A percentile compares a stretch with the other conserved stretches of the same genome.
These are phyloP conservation scores for Cordyceps militaris DNA, from an alignment of 2,329 filamentous ascomycete species.

Conservation along the genomic window DNA sequence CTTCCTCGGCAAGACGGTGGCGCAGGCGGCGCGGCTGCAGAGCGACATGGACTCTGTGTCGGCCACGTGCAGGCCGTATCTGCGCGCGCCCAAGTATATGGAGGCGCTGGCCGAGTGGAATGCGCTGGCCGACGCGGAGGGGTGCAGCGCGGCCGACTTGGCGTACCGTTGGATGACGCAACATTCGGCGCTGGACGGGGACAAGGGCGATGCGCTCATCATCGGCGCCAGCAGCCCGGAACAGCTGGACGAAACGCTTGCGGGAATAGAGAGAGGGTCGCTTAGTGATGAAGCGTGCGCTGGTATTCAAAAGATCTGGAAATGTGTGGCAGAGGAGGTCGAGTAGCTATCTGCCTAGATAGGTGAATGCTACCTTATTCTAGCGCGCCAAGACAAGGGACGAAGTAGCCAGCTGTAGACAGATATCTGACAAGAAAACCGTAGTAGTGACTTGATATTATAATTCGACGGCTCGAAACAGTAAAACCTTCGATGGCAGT, in stretches of 20 bases:
- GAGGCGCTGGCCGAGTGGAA: slow-evolving; percentile 13
- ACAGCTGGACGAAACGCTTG: slow-evolving; percentile 4
- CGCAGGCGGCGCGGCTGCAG: slow-evolving; percentile 11
- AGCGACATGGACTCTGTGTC: background rate
- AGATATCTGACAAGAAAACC: no score
- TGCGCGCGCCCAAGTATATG: slow-evolving; percentile 10
- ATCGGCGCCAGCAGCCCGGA: slow-evolving; percentile 2
- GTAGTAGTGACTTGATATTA: no score
- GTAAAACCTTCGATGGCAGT: no score
- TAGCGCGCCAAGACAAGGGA: no score
- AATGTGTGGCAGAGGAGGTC: background rate
- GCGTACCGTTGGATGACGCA: slow-evolving; percentile 7
- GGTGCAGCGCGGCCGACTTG: slow-evolving; percentile 12
- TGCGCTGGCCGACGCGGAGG: slow-evolving; percentile 11
- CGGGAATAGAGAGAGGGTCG: slow-evolving; percentile 8
- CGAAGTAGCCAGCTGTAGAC: no score
- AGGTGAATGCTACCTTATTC: background rate
- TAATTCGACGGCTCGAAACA: no score
- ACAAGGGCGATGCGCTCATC: background rate
- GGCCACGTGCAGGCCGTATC: slow-evolving; percentile 15
- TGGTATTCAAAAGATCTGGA: slow-evolving; percentile 13
- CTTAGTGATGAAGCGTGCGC: slow-evolving; percentile 12
- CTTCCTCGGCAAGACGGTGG: slow-evolving; percentile 15
- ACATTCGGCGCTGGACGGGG: slow-evolving; percentile 6
- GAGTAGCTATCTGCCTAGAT: background rate